Percentiles rank a stretch among this genome's conserved stretches.
These are phyloP conservation scores for Malus hybrid DNA, from an alignment of 331 rosid genomes.

Conservation along the genomic window DNA sequence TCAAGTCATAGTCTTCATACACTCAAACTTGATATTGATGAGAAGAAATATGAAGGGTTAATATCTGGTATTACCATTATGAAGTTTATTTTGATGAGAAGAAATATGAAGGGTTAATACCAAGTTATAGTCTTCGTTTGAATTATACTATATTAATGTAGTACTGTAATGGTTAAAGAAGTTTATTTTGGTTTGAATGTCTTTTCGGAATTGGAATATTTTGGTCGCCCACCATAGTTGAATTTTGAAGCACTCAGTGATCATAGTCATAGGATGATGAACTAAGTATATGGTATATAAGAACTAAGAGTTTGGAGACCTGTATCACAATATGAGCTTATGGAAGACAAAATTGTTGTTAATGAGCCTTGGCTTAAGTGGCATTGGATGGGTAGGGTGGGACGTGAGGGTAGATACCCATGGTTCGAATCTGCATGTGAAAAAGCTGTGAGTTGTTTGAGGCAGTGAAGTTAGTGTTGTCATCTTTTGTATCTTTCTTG, in stretches of 20 bases:
- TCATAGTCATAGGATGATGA: neutral
- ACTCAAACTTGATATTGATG: neutral
- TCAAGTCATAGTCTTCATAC: neutral
- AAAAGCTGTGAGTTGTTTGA: neutral
- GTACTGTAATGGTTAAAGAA: neutral
- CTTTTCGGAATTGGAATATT: neutral
- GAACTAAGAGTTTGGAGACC: neutral
- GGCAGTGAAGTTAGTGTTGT: neutral
- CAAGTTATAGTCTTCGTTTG: neutral
- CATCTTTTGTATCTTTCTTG: neutral
- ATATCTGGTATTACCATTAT: neutral
- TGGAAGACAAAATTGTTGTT: neutral
- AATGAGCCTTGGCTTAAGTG: neutral
- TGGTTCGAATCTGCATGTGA: neutral
- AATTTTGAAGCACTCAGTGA: neutral
- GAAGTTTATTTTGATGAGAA: neutral
- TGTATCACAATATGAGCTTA: neutral
- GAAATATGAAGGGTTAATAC: neutral
- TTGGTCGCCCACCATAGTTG: neutral
- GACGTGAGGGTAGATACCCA: neutral
- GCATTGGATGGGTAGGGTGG: neutral
- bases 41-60: neutral
- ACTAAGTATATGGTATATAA: neutral
- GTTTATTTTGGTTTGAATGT: neutral
- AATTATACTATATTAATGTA: neutral